phyloP scores from a whole-genome alignment of 805 yeast genomes.

The Wickerhamiella alocasiicola region DNA sequence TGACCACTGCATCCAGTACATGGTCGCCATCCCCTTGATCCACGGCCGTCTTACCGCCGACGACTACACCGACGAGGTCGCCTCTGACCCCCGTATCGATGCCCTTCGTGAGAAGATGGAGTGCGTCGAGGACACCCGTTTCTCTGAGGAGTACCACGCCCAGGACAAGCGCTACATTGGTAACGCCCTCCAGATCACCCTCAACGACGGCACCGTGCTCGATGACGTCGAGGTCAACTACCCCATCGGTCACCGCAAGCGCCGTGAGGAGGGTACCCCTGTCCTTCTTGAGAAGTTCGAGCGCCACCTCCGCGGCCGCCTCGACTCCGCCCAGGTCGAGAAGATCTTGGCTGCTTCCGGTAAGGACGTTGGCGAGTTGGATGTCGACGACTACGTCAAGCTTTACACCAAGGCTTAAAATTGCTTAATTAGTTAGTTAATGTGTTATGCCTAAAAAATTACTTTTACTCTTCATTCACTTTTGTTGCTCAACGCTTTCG shows the following conservation, averaged over 20 bases:
- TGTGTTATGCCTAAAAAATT: too few relatives aligned
- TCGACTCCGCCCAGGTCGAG: constrained; percentile 30
- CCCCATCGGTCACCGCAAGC: constrained; percentile 46
- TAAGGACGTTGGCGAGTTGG: constrained; percentile 30
- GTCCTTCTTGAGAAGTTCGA: constrained; percentile 39
- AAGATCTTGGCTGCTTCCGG: constrained; percentile 30
- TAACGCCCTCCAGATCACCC: constrained; percentile 38
- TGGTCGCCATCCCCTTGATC: constrained; percentile 46
- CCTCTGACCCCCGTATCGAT: constrained; percentile 42
- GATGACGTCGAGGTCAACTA: constrained; percentile 43
- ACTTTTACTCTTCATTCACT: too few relatives aligned
- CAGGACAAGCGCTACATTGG: constrained; percentile 48
- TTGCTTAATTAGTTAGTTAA: too few relatives aligned
- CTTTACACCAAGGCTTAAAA: constrained; percentile 27
- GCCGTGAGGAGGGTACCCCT: constrained; percentile 50
- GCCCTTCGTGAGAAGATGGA: constrained; percentile 41
- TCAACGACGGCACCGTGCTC: constrained; percentile 41
- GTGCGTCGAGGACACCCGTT: constrained; percentile 39
- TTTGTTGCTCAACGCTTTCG: too few relatives aligned
- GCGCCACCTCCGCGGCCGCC: constrained; percentile 38
- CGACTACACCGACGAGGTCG: constrained; percentile 41
- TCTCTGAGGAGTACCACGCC: constrained; percentile 41
- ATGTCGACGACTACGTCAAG: constrained; percentile 39
- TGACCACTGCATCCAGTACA: constrained; percentile 53
- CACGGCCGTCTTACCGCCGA: constrained; percentile 46